Percentiles rank a stretch among this genome's conserved stretches.
Conservation (phyloP, 2,329 filamentous ascomycete genomes). For the Penicillium sp. region DNA sequence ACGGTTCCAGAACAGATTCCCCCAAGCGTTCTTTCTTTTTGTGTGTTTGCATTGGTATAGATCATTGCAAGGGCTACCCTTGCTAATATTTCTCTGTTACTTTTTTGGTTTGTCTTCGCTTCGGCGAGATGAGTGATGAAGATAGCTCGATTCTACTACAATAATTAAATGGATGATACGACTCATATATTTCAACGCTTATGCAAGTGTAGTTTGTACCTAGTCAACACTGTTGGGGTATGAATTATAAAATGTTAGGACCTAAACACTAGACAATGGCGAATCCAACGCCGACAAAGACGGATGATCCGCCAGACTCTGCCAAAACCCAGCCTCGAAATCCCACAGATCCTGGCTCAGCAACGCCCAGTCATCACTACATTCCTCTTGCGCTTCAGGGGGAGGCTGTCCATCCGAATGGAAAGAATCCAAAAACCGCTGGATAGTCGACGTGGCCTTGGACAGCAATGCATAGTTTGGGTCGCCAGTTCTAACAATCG, state of each 20-base stretch:
- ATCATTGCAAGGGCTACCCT: slow-evolving; percentile 13
- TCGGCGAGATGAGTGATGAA: slow-evolving; percentile 1
- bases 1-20: slow-evolving; percentile 34
- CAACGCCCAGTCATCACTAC: slow-evolving; percentile 20
- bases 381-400: slow-evolving; percentile 11
- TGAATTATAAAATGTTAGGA: not conserved
- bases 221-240: not conserved
- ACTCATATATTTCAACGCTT: not conserved
- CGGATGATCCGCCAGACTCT: slow-evolving; percentile 26
- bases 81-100: slow-evolving; percentile 6
- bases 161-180: not conserved
- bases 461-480: slow-evolving; percentile 24
- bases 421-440: slow-evolving; percentile 25
- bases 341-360: slow-evolving; percentile 25
- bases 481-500: slow-evolving; percentile 22
- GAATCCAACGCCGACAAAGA: slow-evolving; percentile 21
- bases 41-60: slow-evolving; percentile 22
- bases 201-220: too few species aligned
- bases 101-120: slow-evolving; percentile 5
- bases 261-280: slow-evolving; percentile 16
- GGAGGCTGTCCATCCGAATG: slow-evolving; percentile 12
- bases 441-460: slow-evolving; percentile 24
- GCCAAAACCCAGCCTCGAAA: slow-evolving; percentile 27
- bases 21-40: slow-evolving; percentile 29
- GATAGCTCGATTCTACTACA: not conserved